These are phyloP conservation scores for Anthostomella pinea DNA, from an alignment of 2,329 filamentous ascomycete genomes.

Conservation along the genomic window DNA sequence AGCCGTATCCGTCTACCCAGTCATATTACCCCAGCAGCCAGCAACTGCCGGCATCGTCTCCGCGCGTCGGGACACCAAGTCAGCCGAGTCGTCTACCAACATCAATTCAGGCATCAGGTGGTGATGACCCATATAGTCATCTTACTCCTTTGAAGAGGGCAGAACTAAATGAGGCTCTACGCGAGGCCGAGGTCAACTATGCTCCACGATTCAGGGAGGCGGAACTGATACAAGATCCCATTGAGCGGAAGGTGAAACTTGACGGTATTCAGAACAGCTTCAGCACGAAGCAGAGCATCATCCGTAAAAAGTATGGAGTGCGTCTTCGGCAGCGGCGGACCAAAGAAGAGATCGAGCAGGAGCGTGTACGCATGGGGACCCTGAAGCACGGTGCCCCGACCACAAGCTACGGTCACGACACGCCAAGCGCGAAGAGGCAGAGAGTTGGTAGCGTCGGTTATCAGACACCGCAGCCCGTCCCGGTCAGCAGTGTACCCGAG, in stretches of 20 bases:
- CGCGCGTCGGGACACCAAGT: constrained; percentile 9
- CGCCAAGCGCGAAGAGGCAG: constrained; percentile 27
- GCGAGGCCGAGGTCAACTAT: constrained; percentile 37
- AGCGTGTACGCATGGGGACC: constrained; percentile 38
- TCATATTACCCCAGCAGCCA: background rate
- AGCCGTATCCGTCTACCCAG: constrained; percentile 1
- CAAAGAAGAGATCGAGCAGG: constrained; percentile 43
- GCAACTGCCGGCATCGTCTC: constrained; percentile 8
- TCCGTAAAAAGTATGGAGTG: constrained; percentile 58
- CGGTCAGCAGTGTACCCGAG: constrained; percentile 4
- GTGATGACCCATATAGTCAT: constrained; percentile 43
- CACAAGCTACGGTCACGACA: constrained; percentile 8
- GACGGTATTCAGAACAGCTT: constrained; percentile 50
- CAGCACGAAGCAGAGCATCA: constrained; percentile 54
- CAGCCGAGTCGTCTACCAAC: background rate
- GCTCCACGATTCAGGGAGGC: constrained; percentile 42
- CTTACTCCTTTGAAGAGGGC: constrained; percentile 33
- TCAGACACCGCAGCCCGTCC: background rate
- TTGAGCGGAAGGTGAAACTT: constrained; percentile 31
- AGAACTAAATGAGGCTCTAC: constrained; percentile 37
- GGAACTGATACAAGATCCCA: constrained; percentile 34
- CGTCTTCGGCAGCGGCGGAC: constrained; percentile 48
- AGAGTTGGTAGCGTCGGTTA: constrained; percentile 19
- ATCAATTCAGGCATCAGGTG: constrained; percentile 12
- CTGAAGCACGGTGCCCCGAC: constrained; percentile 25